These are phyloP conservation scores for Phytopythium vexans DNA, from an alignment of 352 stramenopile genomes.

Conservation along the genomic window DNA sequence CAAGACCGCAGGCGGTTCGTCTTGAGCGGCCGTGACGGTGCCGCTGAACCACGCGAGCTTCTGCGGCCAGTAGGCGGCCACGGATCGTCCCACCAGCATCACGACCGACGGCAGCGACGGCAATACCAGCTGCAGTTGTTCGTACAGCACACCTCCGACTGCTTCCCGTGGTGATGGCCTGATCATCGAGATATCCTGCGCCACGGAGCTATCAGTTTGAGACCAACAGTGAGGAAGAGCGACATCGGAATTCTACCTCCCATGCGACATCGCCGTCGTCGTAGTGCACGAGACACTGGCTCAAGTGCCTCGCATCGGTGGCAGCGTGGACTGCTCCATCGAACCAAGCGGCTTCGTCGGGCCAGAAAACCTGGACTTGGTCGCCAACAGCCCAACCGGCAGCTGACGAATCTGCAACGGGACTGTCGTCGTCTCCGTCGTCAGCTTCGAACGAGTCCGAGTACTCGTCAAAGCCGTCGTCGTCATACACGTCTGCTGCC, in stretches of 20 bases:
- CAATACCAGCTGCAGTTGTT: conserved; percentile 37
- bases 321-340: conserved; percentile 20
- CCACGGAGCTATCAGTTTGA: too few species aligned
- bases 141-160: conserved; percentile 3
- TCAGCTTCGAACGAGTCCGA: conserved; percentile 49
- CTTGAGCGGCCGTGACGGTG: conserved; percentile 12
- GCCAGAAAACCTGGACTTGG: conserved; percentile 46
- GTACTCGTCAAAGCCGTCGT: conserved; percentile 49
- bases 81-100: conserved; percentile 11
- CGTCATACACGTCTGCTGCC: conserved; percentile 16
- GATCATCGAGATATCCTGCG: too few species aligned
- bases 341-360: conserved; percentile 45
- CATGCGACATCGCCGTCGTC: conserved; percentile 47
- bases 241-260: conserved; percentile 20
- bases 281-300: conserved; percentile 37
- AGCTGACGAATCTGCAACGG: neutral
- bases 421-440: conserved; percentile 4
- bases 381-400: conserved; percentile 10
- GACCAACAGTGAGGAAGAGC: neutral
- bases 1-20: conserved; percentile 14
- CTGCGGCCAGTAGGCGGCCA: conserved; percentile 38
- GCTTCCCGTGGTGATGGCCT: too few species aligned
- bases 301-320: neutral
- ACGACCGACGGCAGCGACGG: conserved; percentile 3
- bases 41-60: conserved; percentile 41